Conservation (phyloP, 306 rosid genomes). For the Acacia acuminata region DNA sequence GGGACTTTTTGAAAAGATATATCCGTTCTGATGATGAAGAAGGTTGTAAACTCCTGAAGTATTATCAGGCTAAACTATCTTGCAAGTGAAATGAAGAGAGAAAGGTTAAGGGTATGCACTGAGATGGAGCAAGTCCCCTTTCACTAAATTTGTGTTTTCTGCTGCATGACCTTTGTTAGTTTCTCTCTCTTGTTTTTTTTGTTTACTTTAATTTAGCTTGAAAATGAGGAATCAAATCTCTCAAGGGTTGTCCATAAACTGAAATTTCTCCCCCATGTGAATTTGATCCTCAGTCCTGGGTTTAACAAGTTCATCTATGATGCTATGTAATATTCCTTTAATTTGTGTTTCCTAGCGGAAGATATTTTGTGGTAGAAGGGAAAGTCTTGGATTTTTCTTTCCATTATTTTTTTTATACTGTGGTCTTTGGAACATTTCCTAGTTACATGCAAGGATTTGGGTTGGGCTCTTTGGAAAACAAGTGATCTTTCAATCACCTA, state of each 20-base stretch:
- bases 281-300: background rate
- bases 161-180: background rate
- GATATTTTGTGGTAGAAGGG: background rate
- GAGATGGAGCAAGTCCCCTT: background rate
- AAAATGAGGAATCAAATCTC: background rate
- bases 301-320: background rate
- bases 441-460: background rate
- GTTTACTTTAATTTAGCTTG: background rate
- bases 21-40: slow-evolving; percentile 1
- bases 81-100: background rate
- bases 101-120: background rate
- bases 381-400: too few relatives aligned
- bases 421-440: background rate
- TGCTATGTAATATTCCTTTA: background rate
- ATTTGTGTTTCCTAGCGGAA: background rate
- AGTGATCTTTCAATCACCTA: background rate
- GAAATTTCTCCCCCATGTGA: background rate
- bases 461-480: background rate
- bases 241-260: background rate
- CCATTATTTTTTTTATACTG: background rate
- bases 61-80: background rate
- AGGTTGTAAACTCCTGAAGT: slow-evolving; percentile 1
- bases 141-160: background rate
- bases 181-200: background rate
- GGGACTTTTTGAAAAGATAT: slow-evolving; percentile 17